A percentile compares a stretch with the other conserved stretches of the same genome.
phyloP scores from a whole-genome alignment of 139 green algal genomes.

The Coelastrella sp. region DNA sequence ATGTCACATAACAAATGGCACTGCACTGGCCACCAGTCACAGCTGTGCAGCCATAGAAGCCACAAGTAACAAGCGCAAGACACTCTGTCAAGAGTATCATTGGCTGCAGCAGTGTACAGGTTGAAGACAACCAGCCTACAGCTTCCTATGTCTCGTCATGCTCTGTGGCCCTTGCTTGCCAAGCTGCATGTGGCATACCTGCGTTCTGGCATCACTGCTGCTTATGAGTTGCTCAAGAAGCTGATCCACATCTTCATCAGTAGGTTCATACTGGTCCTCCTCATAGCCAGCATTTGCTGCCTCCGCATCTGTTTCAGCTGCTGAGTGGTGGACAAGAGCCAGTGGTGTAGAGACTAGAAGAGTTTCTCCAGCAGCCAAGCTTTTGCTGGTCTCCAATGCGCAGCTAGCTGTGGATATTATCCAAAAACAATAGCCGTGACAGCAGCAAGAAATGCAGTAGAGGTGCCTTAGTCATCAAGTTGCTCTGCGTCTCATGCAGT shows the following conservation, averaged over 20 bases:
- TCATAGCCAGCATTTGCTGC: not conserved
- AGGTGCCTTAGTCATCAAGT: no score
- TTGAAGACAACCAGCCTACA: no score
- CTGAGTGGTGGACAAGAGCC: not conserved
- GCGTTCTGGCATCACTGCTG: not conserved
- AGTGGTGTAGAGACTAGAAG: slow-evolving; percentile 33
- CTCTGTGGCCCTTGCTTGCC: no score
- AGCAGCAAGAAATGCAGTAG: not conserved
- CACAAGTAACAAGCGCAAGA: no score
- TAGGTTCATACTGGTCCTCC: not conserved
- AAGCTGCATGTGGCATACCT: not conserved
- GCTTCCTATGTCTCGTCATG: no score
- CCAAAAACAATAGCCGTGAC: not conserved
- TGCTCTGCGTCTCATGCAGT: no score
- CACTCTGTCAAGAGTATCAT: no score
- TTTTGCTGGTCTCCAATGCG: not conserved
- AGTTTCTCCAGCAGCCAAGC: slow-evolving; percentile 5
- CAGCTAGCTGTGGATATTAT: not conserved
- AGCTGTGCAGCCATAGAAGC: no score
- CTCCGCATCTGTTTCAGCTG: not conserved
- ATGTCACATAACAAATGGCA: no score
- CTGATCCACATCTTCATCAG: slow-evolving; percentile 33
- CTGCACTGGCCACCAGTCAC: no score
- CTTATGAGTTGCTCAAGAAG: slow-evolving; percentile 12
- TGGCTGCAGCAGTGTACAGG: no score